These are phyloP conservation scores for Xylaria arbuscula DNA, from an alignment of 2,329 filamentous ascomycete genomes.

Conservation along the genomic window DNA sequence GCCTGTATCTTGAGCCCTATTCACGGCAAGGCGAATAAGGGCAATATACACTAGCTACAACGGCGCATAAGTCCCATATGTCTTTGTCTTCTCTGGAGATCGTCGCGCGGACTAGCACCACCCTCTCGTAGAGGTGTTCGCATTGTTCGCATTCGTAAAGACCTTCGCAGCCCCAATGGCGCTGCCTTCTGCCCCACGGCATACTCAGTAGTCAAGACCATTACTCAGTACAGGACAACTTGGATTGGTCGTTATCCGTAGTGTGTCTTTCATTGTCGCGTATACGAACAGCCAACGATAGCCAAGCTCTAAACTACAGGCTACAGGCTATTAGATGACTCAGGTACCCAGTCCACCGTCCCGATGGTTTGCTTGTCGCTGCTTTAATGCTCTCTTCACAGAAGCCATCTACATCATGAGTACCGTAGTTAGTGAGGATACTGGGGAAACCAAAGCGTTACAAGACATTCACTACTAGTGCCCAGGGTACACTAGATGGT, in stretches of 20 bases:
- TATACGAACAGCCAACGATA: constrained; percentile 3
- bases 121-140: not conserved
- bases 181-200: not conserved
- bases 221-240: not conserved
- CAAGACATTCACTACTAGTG: not conserved
- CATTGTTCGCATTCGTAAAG: not conserved
- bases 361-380: constrained; percentile 20
- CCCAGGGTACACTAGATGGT: not conserved
- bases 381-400: constrained; percentile 30
- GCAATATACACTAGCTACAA: not conserved
- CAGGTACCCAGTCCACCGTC: not conserved
- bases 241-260: not conserved
- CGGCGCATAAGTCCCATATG: not conserved
- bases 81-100: not conserved
- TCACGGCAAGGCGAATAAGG: no score
- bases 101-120: not conserved
- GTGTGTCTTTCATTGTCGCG: not conserved
- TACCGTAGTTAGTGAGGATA: not conserved
- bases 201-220: not conserved
- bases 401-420: constrained; percentile 1
- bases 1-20: no score
- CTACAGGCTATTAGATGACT: not conserved
- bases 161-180: not conserved
- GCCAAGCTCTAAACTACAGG: constrained; percentile 4
- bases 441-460: not conserved